Base-by-base conservation (phyloP, 2,329 filamentous ascomycete genomes). In the Fusarium pininemorale region DNA sequence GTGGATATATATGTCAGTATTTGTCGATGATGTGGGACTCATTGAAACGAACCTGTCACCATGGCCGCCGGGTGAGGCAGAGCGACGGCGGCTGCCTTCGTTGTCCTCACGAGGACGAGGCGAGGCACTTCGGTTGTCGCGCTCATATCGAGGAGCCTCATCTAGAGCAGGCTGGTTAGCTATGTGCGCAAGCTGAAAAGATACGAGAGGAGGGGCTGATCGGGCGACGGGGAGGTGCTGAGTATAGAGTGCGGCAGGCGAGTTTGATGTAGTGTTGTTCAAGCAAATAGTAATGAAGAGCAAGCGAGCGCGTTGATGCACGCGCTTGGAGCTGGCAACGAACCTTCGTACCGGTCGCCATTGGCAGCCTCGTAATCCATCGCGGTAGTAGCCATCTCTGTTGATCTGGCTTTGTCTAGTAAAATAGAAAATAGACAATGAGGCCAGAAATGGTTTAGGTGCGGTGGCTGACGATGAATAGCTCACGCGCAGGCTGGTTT, bases 341-440 rank as follows among this genome's bases (percentile, higher is more conserved):
- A 84, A 92, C 90, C 90, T 79, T 92, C 90, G 75, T 91, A 92
- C 72, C 88, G 90, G 82, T 91, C 89, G 79, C 89, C 90, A 79
- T 90, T 91, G 74, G 90, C 89, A 80, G 88, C 89, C 82, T 92
- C 90, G 82, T 92, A 92, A 80, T 92, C 90, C 90, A 92, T 92
- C 75, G 90, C 88, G 47, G 89, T 90, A 73, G 90, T 90, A 64
- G 89, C 89, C 89, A 91, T 91, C 75, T 74, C 81, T 67, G 66
- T 55, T 65, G 37, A 62, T 57, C 57, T 57, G 22, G 28, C 54
- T 66, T 57, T 62, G 54, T 59, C 50, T 56, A 58, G 65, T 61
- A 53, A 53, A 76, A 44, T 38, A 28, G 55, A 57, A 53, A 54
- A 63, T 54, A 56, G 56, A 64, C 64, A 66, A 70, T 69, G 71